Conservation (phyloP, 805 yeast genomes). For the Priceomyces carsonii region DNA sequence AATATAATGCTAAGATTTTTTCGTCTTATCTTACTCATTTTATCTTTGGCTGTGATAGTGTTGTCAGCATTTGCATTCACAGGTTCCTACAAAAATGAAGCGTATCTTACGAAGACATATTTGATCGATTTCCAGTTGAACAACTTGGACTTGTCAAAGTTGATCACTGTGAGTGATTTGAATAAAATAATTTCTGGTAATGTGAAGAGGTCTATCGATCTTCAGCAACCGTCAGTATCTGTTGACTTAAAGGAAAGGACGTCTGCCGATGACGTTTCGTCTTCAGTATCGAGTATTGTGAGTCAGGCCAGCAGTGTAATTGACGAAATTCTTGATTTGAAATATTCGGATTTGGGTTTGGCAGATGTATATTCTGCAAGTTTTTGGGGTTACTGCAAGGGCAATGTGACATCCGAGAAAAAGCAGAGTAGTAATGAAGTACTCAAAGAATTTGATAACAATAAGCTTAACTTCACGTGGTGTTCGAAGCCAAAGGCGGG, state of each 20-base stretch:
- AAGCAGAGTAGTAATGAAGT: conserved; percentile 9
- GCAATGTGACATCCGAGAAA: conserved; percentile 14
- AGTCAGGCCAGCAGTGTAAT: not conserved
- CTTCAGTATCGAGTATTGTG: not conserved
- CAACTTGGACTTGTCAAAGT: conserved; percentile 29
- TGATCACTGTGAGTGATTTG: conserved; percentile 20
- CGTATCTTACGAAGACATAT: conserved; percentile 35
- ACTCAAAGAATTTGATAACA: conserved; percentile 24
- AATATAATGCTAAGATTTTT: conserved; percentile 31
- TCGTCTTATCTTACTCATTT: conserved; percentile 30
- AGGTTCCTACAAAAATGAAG: conserved; percentile 38
- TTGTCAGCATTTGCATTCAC: conserved; percentile 37
- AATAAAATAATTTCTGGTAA: conserved; percentile 9
- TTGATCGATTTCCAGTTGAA: conserved; percentile 36
- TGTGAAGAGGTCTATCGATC: not conserved
- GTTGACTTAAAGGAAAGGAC: not conserved
- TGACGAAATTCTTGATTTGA: conserved; percentile 10
- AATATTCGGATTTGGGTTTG: conserved; percentile 36
- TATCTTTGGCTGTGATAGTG: conserved; percentile 31
- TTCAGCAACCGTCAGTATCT: not conserved
- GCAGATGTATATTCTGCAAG: conserved; percentile 41
- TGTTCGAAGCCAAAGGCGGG: conserved; percentile 59
- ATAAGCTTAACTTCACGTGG: conserved; percentile 37
- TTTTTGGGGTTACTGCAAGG: conserved; percentile 47
- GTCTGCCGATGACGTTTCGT: conserved; percentile 1